Base-by-base conservation (phyloP, 179 eudicot species). In the Spergularia azorica region DNA sequence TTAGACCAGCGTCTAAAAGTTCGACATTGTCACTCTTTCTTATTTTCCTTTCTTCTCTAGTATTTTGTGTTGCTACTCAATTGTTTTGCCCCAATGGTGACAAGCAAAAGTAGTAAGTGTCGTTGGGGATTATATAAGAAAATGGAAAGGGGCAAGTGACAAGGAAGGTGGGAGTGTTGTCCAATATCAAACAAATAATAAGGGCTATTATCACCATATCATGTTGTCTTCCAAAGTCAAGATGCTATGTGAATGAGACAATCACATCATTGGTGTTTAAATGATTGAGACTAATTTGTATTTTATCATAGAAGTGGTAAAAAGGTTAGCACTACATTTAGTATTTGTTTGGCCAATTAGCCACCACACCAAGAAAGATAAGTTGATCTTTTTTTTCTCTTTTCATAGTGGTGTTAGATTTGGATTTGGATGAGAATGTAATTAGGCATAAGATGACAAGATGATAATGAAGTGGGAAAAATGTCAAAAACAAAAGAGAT, bases 181-280 rank as follows among this genome's bases (percentile, higher is more conserved):
- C 36, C 39, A 36, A 68, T 41, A 43, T 51, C 69, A 74, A 74
- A 67, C 46, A 70, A 59, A 18, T 39, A 70, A 13, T 68, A 1
- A 54, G 54, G 39, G 70, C 71, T 48, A 43, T 74, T 15, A 46
- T 67, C 62, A 26, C 32, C 32, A 26, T 26, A 26, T 26, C 32
- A 26, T 26, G 32, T 26, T 72, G 75, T 78, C 58, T 56, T 39
- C 3, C 39, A 73, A 66, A 67, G 71, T 68, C 73, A 65, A 79
- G 77, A 72, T 78, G 72, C 81, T 78, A 65, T 72, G 52, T 58
- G 17, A 63, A 64, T 16, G 64, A 5, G 46, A 63, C 67, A 36
- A 39, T 63, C 51, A 65, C 20, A 39, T 65, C 70, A 41, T 39
- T 39, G 48, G 52, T 65, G 52, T 41, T 65, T 9, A 3, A 43